Evolutionary conservation across 139 green algal species (phyloP), one percentile per base, ranked within the genome.

Genomic region (Chlamydomonas incerta): DNA sequence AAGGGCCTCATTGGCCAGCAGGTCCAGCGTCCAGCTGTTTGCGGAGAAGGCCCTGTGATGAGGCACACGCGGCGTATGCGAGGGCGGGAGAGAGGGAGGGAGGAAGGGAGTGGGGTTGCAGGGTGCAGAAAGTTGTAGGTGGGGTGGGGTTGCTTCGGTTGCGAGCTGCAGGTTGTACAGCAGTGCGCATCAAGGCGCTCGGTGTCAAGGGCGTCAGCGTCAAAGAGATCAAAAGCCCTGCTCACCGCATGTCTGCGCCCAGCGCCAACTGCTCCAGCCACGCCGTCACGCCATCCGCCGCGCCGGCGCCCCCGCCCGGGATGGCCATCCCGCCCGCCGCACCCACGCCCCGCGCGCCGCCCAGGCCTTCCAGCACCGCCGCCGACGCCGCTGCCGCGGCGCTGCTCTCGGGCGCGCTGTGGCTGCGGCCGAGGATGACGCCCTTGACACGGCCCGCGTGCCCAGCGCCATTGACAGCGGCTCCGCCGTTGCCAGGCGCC

Each of bases 391-490:
- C 29, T 8, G 33, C 31, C 11, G 37, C 10, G 41, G 8, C 41
- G 8, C 41, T 50, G 68, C 47, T 77, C 65, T 85, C 80, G 17
- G 80, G 80, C 20, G 80, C 80, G 80, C 80, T 85, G 68, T 85
- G 80, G n/a, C 66, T 63, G 1, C 63, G 31, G 3, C 76, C 37
- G 37, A 74, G 58, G 1, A 31, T 50, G 5, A 50, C 8, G 8
- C 41, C 41, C 6, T 5, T 50, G 41, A 50, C 41, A 50, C 41
- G 41, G 41, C 41, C 41, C 6, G 41, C 5, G 41, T 8, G 6
- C 41, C 41, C 41, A 50, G 41, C 41, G 41, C 41, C 41, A 8
- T 50, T 50, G 41, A 8, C 41, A 50, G 41, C 41, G 5, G 41
- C 41, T 5, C 41, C 8, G 41, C 41, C 41, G 41, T 26, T 34